phyloP scores from a whole-genome alignment of 1,139 yeast genomes.

The Debaryomycetaceae sp. region DNA sequence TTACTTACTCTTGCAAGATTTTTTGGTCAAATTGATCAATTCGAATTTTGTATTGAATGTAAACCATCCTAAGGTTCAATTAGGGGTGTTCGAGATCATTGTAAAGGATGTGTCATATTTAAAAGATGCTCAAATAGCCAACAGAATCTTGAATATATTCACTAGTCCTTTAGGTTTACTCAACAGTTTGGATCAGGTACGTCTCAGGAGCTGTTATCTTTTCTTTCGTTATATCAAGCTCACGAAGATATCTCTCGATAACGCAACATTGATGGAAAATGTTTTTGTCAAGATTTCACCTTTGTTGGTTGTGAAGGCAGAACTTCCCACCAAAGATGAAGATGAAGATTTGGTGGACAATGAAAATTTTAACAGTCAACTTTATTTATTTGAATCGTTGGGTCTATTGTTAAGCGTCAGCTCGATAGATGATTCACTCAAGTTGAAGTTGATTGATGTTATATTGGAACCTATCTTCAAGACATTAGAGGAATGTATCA shows the following conservation, averaged over 20 bases:
- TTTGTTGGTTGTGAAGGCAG: conserved; percentile 60
- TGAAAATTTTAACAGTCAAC: conserved; percentile 71
- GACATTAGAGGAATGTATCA: conserved; percentile 64
- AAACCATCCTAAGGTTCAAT: conserved; percentile 75
- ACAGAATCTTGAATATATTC: conserved; percentile 70
- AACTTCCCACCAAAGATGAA: conserved; percentile 48
- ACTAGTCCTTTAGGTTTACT: conserved; percentile 80
- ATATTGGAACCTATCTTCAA: conserved; percentile 77
- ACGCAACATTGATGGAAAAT: conserved; percentile 28
- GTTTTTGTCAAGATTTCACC: conserved; percentile 42
- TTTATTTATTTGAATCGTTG: conserved; percentile 77
- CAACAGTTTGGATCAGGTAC: conserved; percentile 66
- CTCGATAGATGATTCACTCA: conserved; percentile 30
- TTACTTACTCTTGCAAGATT: conserved; percentile 53
- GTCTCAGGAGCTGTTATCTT: conserved; percentile 85
- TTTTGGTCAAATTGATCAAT: conserved; percentile 63
- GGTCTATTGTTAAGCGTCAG: conserved; percentile 63
- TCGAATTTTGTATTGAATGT: conserved; percentile 49
- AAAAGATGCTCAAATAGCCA: conserved; percentile 47
- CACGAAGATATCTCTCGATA: conserved; percentile 55
- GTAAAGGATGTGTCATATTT: conserved; percentile 75
- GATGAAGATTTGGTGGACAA: conserved; percentile 54
- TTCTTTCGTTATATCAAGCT: conserved; percentile 79
- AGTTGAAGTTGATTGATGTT: conserved; percentile 52
- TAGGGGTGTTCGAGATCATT: conserved; percentile 77